Evolutionary conservation across 2,329 filamentous ascomycete genomes (phyloP).

Genomic region (Curvularia hawaiiensis): DNA sequence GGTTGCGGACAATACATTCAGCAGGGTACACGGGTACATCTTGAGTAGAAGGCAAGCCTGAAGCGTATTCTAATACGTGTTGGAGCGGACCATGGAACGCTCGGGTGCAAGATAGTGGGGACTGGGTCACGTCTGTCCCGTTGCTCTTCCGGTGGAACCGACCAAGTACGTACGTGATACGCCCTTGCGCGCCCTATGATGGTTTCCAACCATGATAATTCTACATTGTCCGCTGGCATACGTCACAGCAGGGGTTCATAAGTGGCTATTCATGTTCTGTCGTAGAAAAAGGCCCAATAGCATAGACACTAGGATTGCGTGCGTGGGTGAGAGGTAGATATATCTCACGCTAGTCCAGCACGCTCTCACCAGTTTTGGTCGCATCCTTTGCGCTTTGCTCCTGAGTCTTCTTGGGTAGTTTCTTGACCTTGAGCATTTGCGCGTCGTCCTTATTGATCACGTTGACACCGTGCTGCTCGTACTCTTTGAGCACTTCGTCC

Average conservation of each 20-base stretch:
- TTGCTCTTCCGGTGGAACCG: conserved; percentile 7
- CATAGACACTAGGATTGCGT: not conserved
- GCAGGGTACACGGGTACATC: conserved; percentile 7
- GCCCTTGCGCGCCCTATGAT: not conserved
- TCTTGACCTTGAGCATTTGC: conserved; percentile 60
- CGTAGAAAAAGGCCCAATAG: not conserved
- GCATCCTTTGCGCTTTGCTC: conserved; percentile 5
- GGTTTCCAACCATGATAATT: not conserved
- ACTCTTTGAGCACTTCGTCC: conserved; percentile 59
- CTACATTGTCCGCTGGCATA: not conserved
- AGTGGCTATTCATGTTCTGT: not conserved
- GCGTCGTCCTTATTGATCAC: conserved; percentile 64
- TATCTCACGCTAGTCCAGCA: conserved; percentile 5
- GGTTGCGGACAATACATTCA: conserved; percentile 17
- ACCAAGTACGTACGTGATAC: not conserved
- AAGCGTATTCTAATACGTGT: not conserved
- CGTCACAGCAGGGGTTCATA: not conserved
- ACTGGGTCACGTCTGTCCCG: not conserved
- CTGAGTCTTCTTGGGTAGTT: conserved; percentile 11
- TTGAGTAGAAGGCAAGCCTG: not conserved
- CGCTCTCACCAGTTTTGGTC: conserved; percentile 3
- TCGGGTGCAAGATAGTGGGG: conserved; percentile 2
- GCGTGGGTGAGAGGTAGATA: not conserved
- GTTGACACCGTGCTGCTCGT: conserved; percentile 64
- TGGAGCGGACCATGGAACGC: conserved; percentile 7